Percentiles rank a stretch among this genome's conserved stretches.
phyloP scores from a whole-genome alignment of 176 grass and related monocot species.

The Musa troglodytarum region DNA sequence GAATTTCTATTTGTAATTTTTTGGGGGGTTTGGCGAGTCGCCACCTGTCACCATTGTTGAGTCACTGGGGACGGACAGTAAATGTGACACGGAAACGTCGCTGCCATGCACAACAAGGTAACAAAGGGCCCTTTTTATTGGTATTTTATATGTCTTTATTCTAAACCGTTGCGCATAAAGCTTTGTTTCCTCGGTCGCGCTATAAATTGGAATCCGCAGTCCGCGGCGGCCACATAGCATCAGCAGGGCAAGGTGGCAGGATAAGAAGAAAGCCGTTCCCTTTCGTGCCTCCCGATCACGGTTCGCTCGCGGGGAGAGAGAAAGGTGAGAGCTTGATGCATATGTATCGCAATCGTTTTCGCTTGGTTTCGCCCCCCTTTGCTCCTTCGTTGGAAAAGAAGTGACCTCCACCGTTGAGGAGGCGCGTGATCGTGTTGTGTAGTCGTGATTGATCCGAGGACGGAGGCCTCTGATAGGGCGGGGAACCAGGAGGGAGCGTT shows the following conservation, averaged over 20 bases:
- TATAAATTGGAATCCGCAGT: too few relatives aligned
- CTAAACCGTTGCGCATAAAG: too few relatives aligned
- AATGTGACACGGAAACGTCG: too few relatives aligned
- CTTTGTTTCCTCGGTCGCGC: too few relatives aligned
- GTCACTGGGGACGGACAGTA: too few relatives aligned
- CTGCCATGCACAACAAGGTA: too few relatives aligned
- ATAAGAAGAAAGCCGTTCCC: background rate
- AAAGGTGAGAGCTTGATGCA: slow-evolving; percentile 5
- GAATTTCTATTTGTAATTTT: too few relatives aligned
- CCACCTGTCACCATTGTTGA: too few relatives aligned
- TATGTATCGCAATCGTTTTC: background rate
- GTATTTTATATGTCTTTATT: too few relatives aligned
- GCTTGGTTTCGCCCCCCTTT: background rate
- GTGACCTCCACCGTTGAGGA: background rate
- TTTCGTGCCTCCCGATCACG: background rate
- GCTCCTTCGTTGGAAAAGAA: background rate
- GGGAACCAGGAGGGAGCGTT: too few relatives aligned
- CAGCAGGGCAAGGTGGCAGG: background rate
- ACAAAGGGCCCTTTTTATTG: too few relatives aligned
- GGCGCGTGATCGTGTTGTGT: background rate
- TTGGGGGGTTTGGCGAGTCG: too few relatives aligned
- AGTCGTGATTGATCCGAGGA: background rate
- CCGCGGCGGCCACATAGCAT: background rate
- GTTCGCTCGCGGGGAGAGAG: background rate
- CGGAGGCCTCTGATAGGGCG: background rate